Percentiles rank a stretch among this genome's conserved stretches.
These are phyloP conservation scores for Alternaria consortialis DNA, from an alignment of 2,329 filamentous ascomycete genomes.

Conservation along the genomic window DNA sequence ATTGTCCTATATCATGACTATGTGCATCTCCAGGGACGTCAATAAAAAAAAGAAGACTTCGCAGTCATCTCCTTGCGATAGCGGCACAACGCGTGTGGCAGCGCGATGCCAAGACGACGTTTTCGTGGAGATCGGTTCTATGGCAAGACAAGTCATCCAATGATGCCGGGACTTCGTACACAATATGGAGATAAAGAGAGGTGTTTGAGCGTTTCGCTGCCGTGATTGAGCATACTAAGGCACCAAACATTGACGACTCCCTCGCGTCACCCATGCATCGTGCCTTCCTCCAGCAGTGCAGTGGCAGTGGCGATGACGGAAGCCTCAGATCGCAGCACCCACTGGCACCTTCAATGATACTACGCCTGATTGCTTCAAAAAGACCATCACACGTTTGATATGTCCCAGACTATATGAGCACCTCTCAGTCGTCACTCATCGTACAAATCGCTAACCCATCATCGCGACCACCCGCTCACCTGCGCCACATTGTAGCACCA, in stretches of 20 bases:
- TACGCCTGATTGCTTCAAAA: neutral
- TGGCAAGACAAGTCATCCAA: neutral
- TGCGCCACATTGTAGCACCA: slow-evolving; percentile 41
- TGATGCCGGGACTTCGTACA: neutral
- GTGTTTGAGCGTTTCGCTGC: neutral
- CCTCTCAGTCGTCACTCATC: slow-evolving; percentile 21
- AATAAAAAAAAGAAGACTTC: neutral
- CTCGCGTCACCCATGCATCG: neutral
- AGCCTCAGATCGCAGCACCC: neutral
- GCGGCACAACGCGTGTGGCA: neutral
- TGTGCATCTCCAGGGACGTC: neutral
- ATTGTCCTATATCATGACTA: neutral
- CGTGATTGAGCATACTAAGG: neutral
- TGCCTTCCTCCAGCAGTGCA: slow-evolving; percentile 14
- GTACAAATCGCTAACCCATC: slow-evolving; percentile 34
- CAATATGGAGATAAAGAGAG: neutral
- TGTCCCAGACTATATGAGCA: neutral
- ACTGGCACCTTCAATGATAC: neutral
- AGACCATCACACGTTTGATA: neutral
- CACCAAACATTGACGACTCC: neutral
- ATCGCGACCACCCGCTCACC: slow-evolving; percentile 16
- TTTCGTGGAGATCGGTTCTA: neutral
- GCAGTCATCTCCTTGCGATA: neutral
- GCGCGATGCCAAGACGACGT: neutral
- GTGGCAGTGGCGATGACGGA: neutral